phyloP scores from a whole-genome alignment of 257 asterid species.

The Anisodus tanguticus region DNA sequence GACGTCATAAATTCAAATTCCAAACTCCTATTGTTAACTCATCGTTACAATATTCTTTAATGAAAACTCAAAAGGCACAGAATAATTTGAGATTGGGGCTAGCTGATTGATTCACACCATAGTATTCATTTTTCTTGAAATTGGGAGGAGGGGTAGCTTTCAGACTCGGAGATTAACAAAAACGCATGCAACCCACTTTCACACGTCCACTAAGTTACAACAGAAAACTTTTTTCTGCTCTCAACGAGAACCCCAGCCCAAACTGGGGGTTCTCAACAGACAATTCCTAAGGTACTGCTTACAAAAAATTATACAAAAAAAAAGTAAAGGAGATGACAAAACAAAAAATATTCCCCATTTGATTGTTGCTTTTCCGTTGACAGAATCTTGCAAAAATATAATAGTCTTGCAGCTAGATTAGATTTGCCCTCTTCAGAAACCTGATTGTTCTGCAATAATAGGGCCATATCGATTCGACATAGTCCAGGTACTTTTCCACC shows the following conservation, averaged over 20 bases:
- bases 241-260: conserved; percentile 34
- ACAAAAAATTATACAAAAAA: conserved; percentile 10
- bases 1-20: no score
- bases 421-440: conserved; percentile 76
- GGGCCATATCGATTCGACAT: conserved; percentile 76
- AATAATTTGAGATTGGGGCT: neutral
- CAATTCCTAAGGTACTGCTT: conserved; percentile 21
- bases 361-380: conserved; percentile 24
- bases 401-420: conserved; percentile 46
- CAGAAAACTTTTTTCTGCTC: conserved; percentile 23
- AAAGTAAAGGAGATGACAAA: neutral
- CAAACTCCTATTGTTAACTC: no score
- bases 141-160: neutral
- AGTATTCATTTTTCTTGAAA: neutral
- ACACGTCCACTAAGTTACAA: conserved; percentile 28
- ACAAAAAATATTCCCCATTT: neutral
- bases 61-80: neutral
- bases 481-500: conserved; percentile 68
- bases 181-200: conserved; percentile 11
- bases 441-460: conserved; percentile 68
- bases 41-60: neutral
- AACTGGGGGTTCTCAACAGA: conserved; percentile 35
- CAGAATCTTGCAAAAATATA: conserved; percentile 15
- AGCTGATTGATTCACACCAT: neutral
- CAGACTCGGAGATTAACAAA: neutral